phyloP scores from a whole-genome alignment of 2,329 filamentous ascomycete genomes.

The Aspergillus persii region DNA sequence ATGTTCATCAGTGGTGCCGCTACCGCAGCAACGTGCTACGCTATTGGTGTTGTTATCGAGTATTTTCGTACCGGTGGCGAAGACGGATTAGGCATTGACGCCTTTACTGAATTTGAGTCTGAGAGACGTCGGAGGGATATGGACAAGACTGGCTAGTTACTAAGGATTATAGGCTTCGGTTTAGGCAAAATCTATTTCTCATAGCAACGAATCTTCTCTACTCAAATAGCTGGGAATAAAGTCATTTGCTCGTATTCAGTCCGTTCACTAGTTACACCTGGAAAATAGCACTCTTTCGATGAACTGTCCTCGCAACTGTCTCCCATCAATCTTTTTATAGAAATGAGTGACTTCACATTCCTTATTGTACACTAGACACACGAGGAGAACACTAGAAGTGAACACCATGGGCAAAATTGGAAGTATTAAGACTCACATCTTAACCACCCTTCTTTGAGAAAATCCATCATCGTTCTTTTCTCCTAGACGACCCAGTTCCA shows the following conservation, averaged over 20 bases:
- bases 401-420: background rate
- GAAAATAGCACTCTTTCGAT: no score
- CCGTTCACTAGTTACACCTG: no score
- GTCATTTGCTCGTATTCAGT: no score
- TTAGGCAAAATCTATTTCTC: no score
- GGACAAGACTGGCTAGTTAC: background rate
- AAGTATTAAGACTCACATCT: conserved; percentile 5
- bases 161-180: background rate
- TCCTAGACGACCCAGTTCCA: conserved; percentile 12
- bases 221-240: no score
- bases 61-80: conserved; percentile 43
- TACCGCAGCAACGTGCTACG: conserved; percentile 41
- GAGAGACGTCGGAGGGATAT: conserved; percentile 29
- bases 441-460: background rate
- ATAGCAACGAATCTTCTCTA: no score
- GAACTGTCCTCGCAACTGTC: no score
- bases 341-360: no score
- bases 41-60: conserved; percentile 39
- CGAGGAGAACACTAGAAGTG: no score
- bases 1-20: conserved; percentile 35
- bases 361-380: no score
- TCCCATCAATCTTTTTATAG: no score
- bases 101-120: conserved; percentile 39
- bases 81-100: conserved; percentile 38
- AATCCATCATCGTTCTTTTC: conserved; percentile 9